Evolutionary conservation across 345 rosid species (phyloP).

Genomic region (Physaria fendleri): DNA sequence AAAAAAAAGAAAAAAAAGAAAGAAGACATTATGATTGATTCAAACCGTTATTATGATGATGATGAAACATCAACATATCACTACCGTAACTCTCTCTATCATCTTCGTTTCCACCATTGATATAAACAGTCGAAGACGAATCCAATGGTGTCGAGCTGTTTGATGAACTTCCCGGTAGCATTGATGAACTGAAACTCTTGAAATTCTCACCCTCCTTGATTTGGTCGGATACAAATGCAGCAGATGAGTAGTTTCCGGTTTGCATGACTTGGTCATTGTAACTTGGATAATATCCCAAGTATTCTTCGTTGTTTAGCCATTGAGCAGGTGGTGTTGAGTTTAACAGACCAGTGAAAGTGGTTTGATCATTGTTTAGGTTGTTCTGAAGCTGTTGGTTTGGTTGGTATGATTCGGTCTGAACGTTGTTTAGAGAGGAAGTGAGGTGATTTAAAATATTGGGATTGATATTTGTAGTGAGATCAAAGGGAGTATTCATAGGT

Average conservation of each 20-base stretch:
- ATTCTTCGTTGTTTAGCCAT: conserved; percentile 25
- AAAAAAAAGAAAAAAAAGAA: neutral
- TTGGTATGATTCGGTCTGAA: conserved; percentile 19
- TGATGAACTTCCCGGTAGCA: conserved; percentile 21
- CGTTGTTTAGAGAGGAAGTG: conserved; percentile 17
- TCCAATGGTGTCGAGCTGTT: conserved; percentile 25
- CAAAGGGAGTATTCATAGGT: conserved; percentile 10
- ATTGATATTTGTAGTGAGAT: conserved; percentile 15
- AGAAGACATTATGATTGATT: conserved; percentile 4
- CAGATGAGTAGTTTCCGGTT: conserved; percentile 9
- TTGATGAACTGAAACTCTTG: conserved; percentile 11
- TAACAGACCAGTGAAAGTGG: conserved; percentile 23
- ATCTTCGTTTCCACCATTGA: conserved; percentile 31
- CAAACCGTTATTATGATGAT: conserved; percentile 9
- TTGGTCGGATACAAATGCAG: neutral
- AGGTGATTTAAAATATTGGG: conserved; percentile 10
- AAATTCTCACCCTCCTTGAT: neutral
- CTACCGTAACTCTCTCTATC: conserved; percentile 31
- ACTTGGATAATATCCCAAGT: neutral
- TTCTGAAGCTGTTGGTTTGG: conserved; percentile 24
- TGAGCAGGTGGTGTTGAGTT: conserved; percentile 24
- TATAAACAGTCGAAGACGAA: conserved; percentile 15
- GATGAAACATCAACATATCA: conserved; percentile 29
- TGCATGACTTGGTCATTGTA: conserved; percentile 10
- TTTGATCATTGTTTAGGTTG: neutral